Conservation (phyloP, 331 rosid species). For the Pyrus hybrid region DNA sequence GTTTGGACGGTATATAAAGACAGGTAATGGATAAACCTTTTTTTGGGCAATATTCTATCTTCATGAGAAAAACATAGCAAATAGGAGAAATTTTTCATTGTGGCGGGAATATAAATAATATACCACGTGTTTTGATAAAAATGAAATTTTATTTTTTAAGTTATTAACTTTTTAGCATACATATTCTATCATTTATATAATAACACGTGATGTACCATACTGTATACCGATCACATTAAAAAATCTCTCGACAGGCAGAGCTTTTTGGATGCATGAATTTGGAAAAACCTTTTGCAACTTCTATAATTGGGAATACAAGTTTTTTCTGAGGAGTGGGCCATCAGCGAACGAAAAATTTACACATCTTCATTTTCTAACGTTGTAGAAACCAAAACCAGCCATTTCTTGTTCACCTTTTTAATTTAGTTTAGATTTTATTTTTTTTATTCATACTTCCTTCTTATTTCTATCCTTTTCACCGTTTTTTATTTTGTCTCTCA, state of each 20-base stretch:
- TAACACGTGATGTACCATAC: accelerated
- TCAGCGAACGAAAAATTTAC: neutral
- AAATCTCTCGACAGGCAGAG: too few species aligned
- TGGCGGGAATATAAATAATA: too few species aligned
- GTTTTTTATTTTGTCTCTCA: too few species aligned
- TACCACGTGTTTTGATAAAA: too few species aligned
- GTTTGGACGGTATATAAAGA: neutral
- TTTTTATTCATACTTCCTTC: neutral
- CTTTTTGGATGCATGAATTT: neutral
- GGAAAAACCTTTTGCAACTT: neutral
- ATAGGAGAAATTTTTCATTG: too few species aligned
- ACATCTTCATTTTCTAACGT: neutral
- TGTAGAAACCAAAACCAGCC: neutral
- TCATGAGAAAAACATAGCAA: too few species aligned
- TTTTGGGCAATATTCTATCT: neutral
- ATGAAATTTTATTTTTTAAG: too few species aligned
- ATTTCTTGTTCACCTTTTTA: neutral
- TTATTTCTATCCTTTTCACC: neutral
- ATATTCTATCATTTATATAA: too few species aligned
- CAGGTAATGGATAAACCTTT: neutral
- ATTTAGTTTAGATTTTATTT: neutral
- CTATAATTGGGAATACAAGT: neutral
- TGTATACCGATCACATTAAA: too few species aligned
- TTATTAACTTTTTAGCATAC: too few species aligned
- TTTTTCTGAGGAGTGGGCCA: neutral